Conservation (phyloP, 306 rosid genomes). For the Trichosanthes cucumerina region DNA sequence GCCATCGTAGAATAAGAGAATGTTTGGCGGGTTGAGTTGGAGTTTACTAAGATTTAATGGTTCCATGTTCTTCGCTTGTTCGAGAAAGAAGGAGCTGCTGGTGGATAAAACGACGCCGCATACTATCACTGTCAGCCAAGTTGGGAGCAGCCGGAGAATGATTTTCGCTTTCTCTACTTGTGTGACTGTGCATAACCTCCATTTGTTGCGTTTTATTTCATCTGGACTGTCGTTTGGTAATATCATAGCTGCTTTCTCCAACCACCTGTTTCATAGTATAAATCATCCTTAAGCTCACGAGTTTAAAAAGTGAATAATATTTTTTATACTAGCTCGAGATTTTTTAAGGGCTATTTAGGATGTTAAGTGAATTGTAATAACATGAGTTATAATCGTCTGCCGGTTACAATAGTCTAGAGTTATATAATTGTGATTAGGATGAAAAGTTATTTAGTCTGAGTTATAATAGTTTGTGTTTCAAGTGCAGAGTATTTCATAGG, state of each 20-base stretch:
- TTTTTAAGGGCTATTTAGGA: too few species aligned
- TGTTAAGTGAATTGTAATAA: too few species aligned
- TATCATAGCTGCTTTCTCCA: background rate
- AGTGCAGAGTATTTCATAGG: too few species aligned
- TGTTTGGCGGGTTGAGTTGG: constrained; percentile 12
- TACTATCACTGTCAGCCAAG: constrained; percentile 11
- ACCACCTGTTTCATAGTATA: too few species aligned
- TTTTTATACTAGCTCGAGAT: too few species aligned
- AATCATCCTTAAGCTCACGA: too few species aligned
- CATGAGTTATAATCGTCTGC: too few species aligned
- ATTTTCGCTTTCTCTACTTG: constrained; percentile 11
- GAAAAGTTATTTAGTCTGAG: too few species aligned
- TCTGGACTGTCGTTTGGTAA: background rate
- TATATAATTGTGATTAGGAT: too few species aligned
- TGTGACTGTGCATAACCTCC: constrained; percentile 13
- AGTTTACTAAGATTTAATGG: background rate
- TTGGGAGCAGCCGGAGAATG: constrained; percentile 4
- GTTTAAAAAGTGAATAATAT: too few species aligned
- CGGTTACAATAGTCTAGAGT: too few species aligned
- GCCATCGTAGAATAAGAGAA: background rate
- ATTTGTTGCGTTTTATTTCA: constrained; percentile 1
- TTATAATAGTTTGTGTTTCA: too few species aligned
- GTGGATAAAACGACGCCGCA: constrained; percentile 22
- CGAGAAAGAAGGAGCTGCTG: constrained; percentile 25
- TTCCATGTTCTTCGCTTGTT: constrained; percentile 22